A percentile compares a stretch with the other conserved stretches of the same genome.
phyloP scores from a whole-genome alignment of 495 filamentous ascomycete genomes.

The Tuber umbilicatum region DNA sequence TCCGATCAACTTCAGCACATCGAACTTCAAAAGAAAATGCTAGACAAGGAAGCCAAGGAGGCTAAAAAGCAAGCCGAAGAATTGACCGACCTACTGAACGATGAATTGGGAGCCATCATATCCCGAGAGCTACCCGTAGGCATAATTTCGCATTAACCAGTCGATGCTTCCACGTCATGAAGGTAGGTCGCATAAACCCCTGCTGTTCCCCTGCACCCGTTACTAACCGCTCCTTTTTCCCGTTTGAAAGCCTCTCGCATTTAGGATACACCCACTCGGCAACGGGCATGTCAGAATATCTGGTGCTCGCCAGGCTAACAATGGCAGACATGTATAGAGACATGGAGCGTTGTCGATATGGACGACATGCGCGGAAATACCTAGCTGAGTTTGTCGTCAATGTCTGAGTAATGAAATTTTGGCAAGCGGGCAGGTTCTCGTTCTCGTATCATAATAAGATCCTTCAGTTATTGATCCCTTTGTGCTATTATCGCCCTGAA shows the following conservation, averaged over 20 bases:
- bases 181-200: not conserved
- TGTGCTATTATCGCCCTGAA: not conserved
- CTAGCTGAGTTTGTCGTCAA: not conserved
- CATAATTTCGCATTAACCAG: not conserved
- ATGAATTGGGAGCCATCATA: not conserved
- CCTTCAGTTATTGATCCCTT: not conserved
- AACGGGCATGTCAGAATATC: not conserved
- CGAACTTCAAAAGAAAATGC: constrained; percentile 11
- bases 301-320: not conserved
- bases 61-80: not conserved
- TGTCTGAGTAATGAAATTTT: not conserved
- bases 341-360: not conserved
- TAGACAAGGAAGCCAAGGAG: not conserved
- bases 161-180: not conserved
- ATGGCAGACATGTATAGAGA: not conserved
- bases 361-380: not conserved
- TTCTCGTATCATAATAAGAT: too few relatives aligned
- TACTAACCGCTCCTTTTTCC: not conserved
- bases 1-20: constrained; percentile 1
- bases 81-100: not conserved
- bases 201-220: not conserved
- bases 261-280: not conserved
- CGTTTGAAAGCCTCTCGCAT: not conserved
- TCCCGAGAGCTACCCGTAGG: not conserved
- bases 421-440: not conserved